These are phyloP conservation scores for Talaromyces ruber DNA, from an alignment of 495 filamentous ascomycete species.

Conservation along the genomic window DNA sequence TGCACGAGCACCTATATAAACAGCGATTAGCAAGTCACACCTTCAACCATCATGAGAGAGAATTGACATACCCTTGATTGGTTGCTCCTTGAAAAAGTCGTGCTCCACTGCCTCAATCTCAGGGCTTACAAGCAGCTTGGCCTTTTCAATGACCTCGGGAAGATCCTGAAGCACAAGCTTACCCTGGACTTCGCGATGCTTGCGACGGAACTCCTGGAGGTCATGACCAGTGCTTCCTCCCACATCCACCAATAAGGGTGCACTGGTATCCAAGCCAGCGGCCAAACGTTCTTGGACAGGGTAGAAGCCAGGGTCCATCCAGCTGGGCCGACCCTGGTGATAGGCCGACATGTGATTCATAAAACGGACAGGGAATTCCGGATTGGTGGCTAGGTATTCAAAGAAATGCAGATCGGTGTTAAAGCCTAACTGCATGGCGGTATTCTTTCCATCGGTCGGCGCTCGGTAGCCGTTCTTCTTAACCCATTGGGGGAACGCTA, in stretches of 20 bases:
- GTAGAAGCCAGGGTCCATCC: slow-evolving; percentile 40
- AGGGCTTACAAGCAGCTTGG: slow-evolving; percentile 19
- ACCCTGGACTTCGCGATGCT: slow-evolving; percentile 31
- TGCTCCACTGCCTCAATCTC: slow-evolving; percentile 19
- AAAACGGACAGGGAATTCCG: slow-evolving; percentile 5
- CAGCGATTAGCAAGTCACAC: neutral
- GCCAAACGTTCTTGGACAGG: slow-evolving; percentile 29
- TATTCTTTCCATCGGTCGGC: slow-evolving; percentile 21
- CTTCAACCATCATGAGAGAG: neutral
- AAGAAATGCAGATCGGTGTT: slow-evolving; percentile 25
- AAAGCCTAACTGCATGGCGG: slow-evolving; percentile 23
- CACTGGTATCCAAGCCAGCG: slow-evolving; percentile 10
- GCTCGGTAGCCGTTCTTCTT: slow-evolving; percentile 21
- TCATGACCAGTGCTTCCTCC: slow-evolving; percentile 45
- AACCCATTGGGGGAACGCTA: slow-evolving; percentile 22
- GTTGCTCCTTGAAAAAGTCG: slow-evolving; percentile 47
- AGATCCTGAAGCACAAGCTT: slow-evolving; percentile 42
- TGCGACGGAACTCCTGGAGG: slow-evolving; percentile 24
- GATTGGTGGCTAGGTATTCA: slow-evolving; percentile 20
- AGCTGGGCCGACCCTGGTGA: slow-evolving; percentile 30
- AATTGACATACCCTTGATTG: slow-evolving; percentile 25
- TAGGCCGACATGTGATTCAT: slow-evolving; percentile 33
- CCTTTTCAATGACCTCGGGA: slow-evolving; percentile 27
- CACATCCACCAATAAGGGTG: slow-evolving; percentile 44
- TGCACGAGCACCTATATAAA: slow-evolving; percentile 22